A percentile compares a stretch with the other conserved stretches of the same genome.
Evolutionary conservation across 139 green algal genomes (phyloP).

Genomic region (Ettlia oleoabundans): DNA sequence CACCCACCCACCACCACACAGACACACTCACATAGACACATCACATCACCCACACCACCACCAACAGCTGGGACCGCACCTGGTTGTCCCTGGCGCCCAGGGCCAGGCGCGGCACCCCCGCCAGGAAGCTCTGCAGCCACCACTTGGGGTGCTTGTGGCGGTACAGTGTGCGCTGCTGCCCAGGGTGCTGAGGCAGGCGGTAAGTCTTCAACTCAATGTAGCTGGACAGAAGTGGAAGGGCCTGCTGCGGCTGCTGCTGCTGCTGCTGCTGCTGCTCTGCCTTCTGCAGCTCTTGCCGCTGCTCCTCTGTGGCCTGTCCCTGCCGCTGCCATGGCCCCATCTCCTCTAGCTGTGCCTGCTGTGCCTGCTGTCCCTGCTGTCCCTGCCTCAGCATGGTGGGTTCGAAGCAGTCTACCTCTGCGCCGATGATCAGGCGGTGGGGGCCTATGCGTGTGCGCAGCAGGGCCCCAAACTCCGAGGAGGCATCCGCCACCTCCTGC

Average conservation of each 20-base stretch:
- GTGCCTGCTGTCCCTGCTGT: neutral
- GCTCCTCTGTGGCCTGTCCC: neutral
- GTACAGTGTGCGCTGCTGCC: slow-evolving; percentile 29
- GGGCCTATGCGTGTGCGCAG: slow-evolving; percentile 2
- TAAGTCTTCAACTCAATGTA: slow-evolving; percentile 43
- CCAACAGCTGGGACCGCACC: too few relatives aligned
- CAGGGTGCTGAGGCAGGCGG: neutral
- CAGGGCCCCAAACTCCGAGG: slow-evolving; percentile 26
- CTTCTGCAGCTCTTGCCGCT: neutral
- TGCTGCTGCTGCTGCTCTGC: neutral
- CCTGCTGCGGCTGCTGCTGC: neutral
- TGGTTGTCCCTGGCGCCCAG: slow-evolving; percentile 34
- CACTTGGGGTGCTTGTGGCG: slow-evolving; percentile 37
- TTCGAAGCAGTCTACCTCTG: slow-evolving; percentile 37
- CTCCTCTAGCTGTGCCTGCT: too few relatives aligned
- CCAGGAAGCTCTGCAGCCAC: slow-evolving; percentile 49
- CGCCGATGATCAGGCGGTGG: slow-evolving; percentile 28
- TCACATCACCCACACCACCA: too few relatives aligned
- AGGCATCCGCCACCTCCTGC: slow-evolving; percentile 8
- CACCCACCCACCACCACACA: too few relatives aligned
- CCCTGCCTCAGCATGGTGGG: too few relatives aligned
- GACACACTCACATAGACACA: too few relatives aligned
- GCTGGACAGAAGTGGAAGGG: neutral
- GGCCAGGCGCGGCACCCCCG: slow-evolving; percentile 28
- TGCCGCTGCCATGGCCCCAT: too few relatives aligned